Evolutionary conservation across 352 stramenopile species (phyloP), one percentile per base, ranked within the genome.

Genomic region (Phytophthora pinifolia): DNA sequence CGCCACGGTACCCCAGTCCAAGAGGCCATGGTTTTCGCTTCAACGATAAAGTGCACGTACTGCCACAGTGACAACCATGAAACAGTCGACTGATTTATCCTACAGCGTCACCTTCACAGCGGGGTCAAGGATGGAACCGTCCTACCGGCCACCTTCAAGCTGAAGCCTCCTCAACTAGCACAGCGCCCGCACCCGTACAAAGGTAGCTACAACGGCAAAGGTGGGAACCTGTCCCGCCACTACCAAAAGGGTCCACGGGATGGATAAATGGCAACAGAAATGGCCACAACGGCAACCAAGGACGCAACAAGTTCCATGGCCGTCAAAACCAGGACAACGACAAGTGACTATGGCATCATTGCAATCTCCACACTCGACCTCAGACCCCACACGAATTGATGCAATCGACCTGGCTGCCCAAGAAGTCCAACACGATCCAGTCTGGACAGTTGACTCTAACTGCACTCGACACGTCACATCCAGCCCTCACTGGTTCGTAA

Each of bases 41-140:
- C n/a, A n/a, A n/a, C n/a, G n/a, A n/a, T n/a, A 22, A 38, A 42
- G 12, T 49, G 43, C n/a, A n/a, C n/a, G n/a, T n/a, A n/a, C n/a
- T n/a, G n/a, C n/a, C 31, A 46, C 47, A 34, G 56, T 9, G 34
- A 48, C 34, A 65, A 59, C 22, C 57, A 60, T n/a, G 41, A 44
- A 29, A 60, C 35, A 0, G 17, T 46, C n/a, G 58, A 66, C 27
- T 61, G 49, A 0, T 58, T 50, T 15, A 62, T 48, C 14, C 30
- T 62, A 5, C 22, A 67, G 12, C 36, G 50, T 0, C 45, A 62
- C 33, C 35, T 67, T 3, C 45, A 45, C 1, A 35, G 35, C 39
- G 59, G 45, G n/a, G 33, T 62, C 8, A 59, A 62, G n/a, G 44
- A 12, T 30, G 50, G 50, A 4, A 62, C 54, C 2, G 46, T 48